Conservation (phyloP, 176 grass and related monocot genomes). For the Stipa capillata region DNA sequence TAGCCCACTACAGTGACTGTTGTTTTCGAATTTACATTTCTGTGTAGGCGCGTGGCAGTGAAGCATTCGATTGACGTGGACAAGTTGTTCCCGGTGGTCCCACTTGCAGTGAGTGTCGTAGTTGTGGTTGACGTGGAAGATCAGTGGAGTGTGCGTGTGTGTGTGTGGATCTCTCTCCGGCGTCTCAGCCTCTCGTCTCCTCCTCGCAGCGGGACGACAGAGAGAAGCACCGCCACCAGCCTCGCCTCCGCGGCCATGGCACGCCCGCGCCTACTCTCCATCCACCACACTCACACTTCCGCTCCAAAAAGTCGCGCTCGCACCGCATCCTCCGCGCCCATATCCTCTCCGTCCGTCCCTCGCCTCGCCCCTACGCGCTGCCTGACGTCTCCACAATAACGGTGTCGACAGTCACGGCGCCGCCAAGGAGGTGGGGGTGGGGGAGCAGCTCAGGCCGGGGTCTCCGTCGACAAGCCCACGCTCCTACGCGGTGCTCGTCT, state of each 20-base stretch:
- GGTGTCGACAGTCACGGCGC: constrained; percentile 26
- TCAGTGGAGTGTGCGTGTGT: too few species aligned
- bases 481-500: constrained; percentile 85
- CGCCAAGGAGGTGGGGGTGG: neutral
- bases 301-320: constrained; percentile 9
- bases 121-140: neutral
- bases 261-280: neutral
- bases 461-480: constrained; percentile 75
- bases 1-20: too few species aligned
- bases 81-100: too few species aligned
- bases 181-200: neutral
- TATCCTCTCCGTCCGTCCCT: neutral
- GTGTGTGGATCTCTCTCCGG: too few species aligned
- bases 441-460: constrained; percentile 34
- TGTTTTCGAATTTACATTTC: too few species aligned
- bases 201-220: neutral
- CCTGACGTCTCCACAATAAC: too few species aligned
- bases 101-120: neutral
- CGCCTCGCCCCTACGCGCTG: neutral
- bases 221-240: neutral
- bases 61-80: too few species aligned
- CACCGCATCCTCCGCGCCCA: neutral
- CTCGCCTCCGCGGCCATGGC: constrained; percentile 30
- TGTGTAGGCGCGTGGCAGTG: too few species aligned
- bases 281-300: too few species aligned